A percentile compares a stretch with the other conserved stretches of the same genome.
Conservation (phyloP, 306 rosid genomes). For the Acacia melanoxylon region DNA sequence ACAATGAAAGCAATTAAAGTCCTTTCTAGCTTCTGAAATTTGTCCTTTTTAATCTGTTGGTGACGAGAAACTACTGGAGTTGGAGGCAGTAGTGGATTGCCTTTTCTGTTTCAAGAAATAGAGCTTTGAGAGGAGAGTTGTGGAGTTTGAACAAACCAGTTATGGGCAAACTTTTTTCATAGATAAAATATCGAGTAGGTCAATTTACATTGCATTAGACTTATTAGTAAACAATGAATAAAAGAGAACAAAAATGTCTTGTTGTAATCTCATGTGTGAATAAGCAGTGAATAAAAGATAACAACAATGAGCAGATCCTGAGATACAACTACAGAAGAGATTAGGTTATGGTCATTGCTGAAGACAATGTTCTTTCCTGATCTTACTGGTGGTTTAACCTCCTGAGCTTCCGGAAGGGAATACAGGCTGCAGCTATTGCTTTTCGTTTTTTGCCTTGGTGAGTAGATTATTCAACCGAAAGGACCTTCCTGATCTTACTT, state of each 20-base stretch:
- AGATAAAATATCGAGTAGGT: not conserved
- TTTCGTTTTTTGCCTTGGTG: not conserved
- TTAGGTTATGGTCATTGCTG: not conserved
- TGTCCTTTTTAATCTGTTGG: not conserved
- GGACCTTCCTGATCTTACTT: not conserved
- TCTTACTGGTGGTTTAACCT: too few relatives aligned
- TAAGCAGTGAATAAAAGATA: not conserved
- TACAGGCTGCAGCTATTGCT: not conserved
- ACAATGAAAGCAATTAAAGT: not conserved
- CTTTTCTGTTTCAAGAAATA: not conserved
- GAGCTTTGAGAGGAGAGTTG: not conserved
- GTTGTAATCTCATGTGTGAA: not conserved
- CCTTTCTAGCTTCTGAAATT: not conserved
- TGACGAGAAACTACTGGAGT: not conserved
- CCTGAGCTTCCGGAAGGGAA: too few relatives aligned
- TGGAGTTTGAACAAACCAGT: not conserved
- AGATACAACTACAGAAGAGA: not conserved
- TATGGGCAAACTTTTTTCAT: not conserved
- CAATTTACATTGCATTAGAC: not conserved
- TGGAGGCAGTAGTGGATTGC: not conserved
- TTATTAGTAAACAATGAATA: not conserved
- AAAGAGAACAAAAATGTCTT: too few relatives aligned
- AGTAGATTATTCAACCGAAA: not conserved
- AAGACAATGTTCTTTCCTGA: too few relatives aligned
- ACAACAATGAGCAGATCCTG: not conserved